Evolutionary conservation across 805 yeast species (phyloP), one percentile per base, ranked within the genome.

Genomic region (Monosporozyma unispora): DNA sequence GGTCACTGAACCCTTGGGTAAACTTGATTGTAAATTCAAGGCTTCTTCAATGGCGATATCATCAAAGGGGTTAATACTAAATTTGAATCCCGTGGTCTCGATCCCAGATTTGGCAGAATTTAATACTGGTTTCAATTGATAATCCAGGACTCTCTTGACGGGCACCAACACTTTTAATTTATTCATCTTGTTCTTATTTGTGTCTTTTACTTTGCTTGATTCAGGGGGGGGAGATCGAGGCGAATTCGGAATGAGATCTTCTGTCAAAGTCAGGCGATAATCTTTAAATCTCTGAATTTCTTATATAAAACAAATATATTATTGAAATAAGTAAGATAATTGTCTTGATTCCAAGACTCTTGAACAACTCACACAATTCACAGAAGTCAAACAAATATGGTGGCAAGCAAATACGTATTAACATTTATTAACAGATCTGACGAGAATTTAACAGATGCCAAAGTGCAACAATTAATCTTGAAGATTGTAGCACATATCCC

Each of bases 1-100:
- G 91, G 82, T 46, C 75, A 72, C 56, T 31, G 88, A 96, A 9
- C 65, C 76, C 60, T 82, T 81, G 64, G 84, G 69, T 27, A 51
- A 37, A 37, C 73, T 72, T 57, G 84, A 88, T 60, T 77, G 81
- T 58, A 93, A 77, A 57, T 83, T 79, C 40, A 90, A 72, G 0
- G 98, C 95, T 68, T 93, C 99, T 70, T 93, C 99, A 48, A 93
- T 80, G 8, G 99, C 99, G 64, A 93, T 93, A 70, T 93, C 99
- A 70, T 96, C 93, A 69, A 93, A 93, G 50, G 99, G 99, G 67
- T 93, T 93, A 67, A 91, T 87, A 62, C 88, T 79, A 74, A 84
- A 89, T 71, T 91, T 91, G 57, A 87, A 87, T 50, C 96, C 97
- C 54, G 84, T 79, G 49, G 91, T 80, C 58, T 89, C 96, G 21